Evolutionary conservation across 2,329 filamentous ascomycete species (phyloP), one percentile per base, ranked within the genome.

Genomic region (Eutypella sp.): DNA sequence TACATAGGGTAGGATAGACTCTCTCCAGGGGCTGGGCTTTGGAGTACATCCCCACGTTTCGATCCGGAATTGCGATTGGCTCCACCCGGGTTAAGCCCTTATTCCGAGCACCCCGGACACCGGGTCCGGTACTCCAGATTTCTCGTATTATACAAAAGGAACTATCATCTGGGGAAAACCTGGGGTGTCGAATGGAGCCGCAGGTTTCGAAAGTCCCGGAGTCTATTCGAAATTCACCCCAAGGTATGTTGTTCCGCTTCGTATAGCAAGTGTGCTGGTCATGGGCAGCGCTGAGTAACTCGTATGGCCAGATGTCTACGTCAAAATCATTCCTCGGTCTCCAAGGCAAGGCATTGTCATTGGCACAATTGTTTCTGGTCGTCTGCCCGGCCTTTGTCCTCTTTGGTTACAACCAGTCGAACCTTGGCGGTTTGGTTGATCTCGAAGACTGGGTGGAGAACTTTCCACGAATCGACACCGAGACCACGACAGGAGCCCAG

Each of bases 381-480:
- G 70, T 73, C 15, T 64, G 61, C 5, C 71, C 71, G 4, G 58
- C 69, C 13, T 68, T 70, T 51, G 64, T 69, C 51, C 56, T 69
- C 34, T 69, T 68, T 51, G 67, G 67, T 7, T 70, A 69, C 54
- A 69, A 70, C 51, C 67, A 70, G 48, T 63, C 67, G 4, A 64
- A 63, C 42, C 56, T 68, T 27, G 67, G 65, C 31, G 66, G 65
- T 11, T 57, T 69, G 15, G 48, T 67, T 13, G 63, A 61, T 2
- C 53, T 59, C 24, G 47, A 59, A 9, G 56, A 63, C 44, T 67
- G 62, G 60, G 61, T 62, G 15, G 55, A 58, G 41, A 66, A 62
- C 8, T 70, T 69, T 45, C 66, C 67, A 5, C 45, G 64, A 45
- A 67, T 70, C 54, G 65, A 70, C 51, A 70, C 67, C 1, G 56